Percentiles rank a stretch among this genome's conserved stretches.
Conservation (phyloP, 2,329 filamentous ascomycete genomes). For the Aureobasidium mangrovei region DNA sequence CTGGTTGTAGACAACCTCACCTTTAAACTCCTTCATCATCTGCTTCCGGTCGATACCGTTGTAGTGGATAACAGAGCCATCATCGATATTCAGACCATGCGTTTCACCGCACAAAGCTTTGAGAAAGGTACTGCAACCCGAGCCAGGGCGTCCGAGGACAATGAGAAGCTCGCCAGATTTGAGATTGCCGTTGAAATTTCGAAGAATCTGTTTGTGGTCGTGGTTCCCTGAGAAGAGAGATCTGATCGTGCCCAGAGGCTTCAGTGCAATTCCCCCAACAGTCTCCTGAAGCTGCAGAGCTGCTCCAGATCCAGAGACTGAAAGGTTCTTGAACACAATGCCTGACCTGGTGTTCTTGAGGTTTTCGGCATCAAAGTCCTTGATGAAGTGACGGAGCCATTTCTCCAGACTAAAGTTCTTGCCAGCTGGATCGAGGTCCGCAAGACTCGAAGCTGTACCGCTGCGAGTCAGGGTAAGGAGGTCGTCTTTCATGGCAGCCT, state of each 20-base stretch:
- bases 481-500: neutral
- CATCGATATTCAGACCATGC: slow-evolving; percentile 47
- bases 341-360: slow-evolving; percentile 48
- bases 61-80: slow-evolving; percentile 49
- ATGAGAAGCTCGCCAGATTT: slow-evolving; percentile 42
- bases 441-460: slow-evolving; percentile 26
- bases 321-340: slow-evolving; percentile 56
- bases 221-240: neutral
- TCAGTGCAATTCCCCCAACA: slow-evolving; percentile 50
- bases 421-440: slow-evolving; percentile 44
- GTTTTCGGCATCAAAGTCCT: slow-evolving; percentile 47
- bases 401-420: slow-evolving; percentile 47
- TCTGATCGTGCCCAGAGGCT: slow-evolving; percentile 42
- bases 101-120: slow-evolving; percentile 55
- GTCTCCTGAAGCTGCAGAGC: slow-evolving; percentile 62
- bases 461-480: neutral
- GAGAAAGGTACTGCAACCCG: slow-evolving; percentile 53
- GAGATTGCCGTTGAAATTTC: slow-evolving; percentile 45
- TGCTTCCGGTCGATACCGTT: slow-evolving; percentile 33
- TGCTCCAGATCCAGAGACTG: slow-evolving; percentile 57
- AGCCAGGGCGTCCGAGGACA: slow-evolving; percentile 58
- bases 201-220: slow-evolving; percentile 43
- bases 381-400: slow-evolving; percentile 43
- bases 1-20: slow-evolving; percentile 38
- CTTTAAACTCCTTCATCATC: slow-evolving; percentile 40